Conservation (phyloP, 306 rosid genomes). For the Styphnolobium japonicum region DNA sequence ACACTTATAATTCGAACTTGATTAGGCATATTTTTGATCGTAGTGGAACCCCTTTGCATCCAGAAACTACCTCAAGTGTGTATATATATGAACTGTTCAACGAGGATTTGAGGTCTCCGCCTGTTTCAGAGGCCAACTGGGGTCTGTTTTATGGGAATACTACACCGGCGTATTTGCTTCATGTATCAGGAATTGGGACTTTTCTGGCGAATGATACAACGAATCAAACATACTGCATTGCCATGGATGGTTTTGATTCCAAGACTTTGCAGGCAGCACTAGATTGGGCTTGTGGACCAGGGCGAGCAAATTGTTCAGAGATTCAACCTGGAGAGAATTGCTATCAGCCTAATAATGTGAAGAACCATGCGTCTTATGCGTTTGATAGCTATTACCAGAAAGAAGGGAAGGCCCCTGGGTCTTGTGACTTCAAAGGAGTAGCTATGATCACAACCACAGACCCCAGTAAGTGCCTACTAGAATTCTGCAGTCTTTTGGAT, state of each 20-base stretch:
- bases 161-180: constrained; percentile 77
- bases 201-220: constrained; percentile 92
- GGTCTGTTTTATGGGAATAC: constrained; percentile 80
- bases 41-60: constrained; percentile 78
- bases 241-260: constrained; percentile 71
- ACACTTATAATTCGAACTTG: constrained; percentile 81
- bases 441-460: constrained; percentile 95
- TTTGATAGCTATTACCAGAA: constrained; percentile 95
- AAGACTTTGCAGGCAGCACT: constrained; percentile 89
- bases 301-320: constrained; percentile 79
- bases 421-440: constrained; percentile 94
- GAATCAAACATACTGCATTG: constrained; percentile 85
- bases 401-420: constrained; percentile 62
- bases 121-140: constrained; percentile 87
- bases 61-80: constrained; percentile 75
- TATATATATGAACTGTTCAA: constrained; percentile 74
- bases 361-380: constrained; percentile 85
- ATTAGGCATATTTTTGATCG: constrained; percentile 74
- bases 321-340: constrained; percentile 88
- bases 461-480: constrained; percentile 62
- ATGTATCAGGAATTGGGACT: constrained; percentile 79
- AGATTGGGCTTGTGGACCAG: constrained; percentile 98
- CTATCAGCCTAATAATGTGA: constrained; percentile 79
- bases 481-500: neutral
- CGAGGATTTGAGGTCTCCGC: constrained; percentile 84